These are phyloP conservation scores for Sanghuangporus sanghuang DNA, from an alignment of 1,284 basidiomycete species.

Conservation along the genomic window DNA sequence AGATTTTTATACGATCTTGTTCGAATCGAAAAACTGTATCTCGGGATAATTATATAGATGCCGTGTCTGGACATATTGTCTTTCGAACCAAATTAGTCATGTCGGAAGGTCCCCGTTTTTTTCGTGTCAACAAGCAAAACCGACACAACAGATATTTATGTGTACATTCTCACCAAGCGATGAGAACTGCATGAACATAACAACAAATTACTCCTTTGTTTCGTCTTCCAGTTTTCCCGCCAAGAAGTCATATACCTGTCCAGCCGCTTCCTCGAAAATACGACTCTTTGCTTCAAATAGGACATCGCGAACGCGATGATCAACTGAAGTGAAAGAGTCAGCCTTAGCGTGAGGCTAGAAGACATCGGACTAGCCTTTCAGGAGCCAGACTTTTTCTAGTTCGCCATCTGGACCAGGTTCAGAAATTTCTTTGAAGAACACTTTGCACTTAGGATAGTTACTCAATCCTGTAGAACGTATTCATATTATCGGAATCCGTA, in stretches of 20 bases:
- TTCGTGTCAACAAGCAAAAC: too few relatives aligned
- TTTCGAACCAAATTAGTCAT: neutral
- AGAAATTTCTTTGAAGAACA: neutral
- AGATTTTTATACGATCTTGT: neutral
- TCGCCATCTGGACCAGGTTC: conserved; percentile 2
- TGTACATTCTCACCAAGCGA: too few relatives aligned
- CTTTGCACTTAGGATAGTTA: neutral
- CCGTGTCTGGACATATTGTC: neutral
- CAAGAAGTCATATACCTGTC: conserved; percentile 1
- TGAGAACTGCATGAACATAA: too few relatives aligned
- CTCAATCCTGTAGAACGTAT: neutral
- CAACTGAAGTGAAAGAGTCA: neutral
- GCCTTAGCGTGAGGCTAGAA: too few relatives aligned
- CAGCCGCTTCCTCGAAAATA: conserved; percentile 3
- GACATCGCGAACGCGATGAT: neutral
- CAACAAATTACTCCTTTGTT: neutral
- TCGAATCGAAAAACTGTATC: neutral
- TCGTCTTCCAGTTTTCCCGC: neutral
- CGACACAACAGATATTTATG: too few relatives aligned
- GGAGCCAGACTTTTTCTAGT: neutral
- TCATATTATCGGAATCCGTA: neutral
- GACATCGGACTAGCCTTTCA: neutral
- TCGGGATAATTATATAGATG: neutral
- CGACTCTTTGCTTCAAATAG: conserved; percentile 7
- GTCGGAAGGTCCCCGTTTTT: too few relatives aligned